Evolutionary conservation across 1,139 yeast genomes (phyloP), one percentile per base, ranked within the genome.

Genomic region (Diutina siamensis): DNA sequence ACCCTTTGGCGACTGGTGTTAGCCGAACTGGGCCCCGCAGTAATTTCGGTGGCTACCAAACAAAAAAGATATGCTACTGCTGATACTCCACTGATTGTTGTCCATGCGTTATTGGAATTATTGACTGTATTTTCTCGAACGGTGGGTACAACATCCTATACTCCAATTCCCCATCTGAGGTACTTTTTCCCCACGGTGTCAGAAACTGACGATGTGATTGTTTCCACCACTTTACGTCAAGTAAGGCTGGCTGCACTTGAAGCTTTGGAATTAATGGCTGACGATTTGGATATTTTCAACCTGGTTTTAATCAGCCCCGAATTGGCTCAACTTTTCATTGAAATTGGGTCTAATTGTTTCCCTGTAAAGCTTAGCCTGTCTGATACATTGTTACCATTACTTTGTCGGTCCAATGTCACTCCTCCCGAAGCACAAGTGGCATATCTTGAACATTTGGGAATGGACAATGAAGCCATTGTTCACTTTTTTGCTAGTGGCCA

Each of bases 361-460:
- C 40, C 40, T 2, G 18, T 22, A 3, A n/a, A 25, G 32, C 17
- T 22, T 27, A 4, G 8, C 3, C 19, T 7, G 21, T 12, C 15
- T 18, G 9, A 5, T 8, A 20, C 21, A 4, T 5, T 8, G 19
- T n/a, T 38, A 15, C 42, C 32, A 12, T 18, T 22, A 27, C 22
- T 38, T 8, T 38, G 32, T 2, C 19, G 31, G 2, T 27, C 28
- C 13, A 38, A 38, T 27, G 42, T 38, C n/a, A 8, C 19, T 5
- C 42, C 42, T 4, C 42, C 42, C 10, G 31, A 25, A 2, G 42
- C n/a, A 13, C 42, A 38, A 15, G 28, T n/a, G 31, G 32, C 32
- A n/a, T 38, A 38, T 17, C 33, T 38, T 9, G 42, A 38, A 12
- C 32, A 17, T n/a, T 38, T 38, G 15, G 42, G 42, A 3, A 25